phyloP scores from a whole-genome alignment of 2,329 filamentous ascomycete species.

The Mariannaea elegans region DNA sequence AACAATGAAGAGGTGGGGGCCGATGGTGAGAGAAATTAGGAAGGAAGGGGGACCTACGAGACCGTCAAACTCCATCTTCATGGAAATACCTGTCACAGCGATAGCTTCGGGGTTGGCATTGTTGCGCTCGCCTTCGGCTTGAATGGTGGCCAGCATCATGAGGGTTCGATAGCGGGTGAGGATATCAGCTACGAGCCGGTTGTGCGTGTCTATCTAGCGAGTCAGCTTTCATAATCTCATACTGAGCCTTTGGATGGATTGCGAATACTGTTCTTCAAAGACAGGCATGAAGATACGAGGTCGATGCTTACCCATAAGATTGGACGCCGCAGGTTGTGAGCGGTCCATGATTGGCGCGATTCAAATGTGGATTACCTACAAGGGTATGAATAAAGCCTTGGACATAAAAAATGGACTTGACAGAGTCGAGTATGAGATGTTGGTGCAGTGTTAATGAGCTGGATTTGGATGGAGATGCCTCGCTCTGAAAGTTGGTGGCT shows the following conservation, averaged over 20 bases:
- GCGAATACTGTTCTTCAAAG: too few relatives aligned
- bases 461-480: background rate
- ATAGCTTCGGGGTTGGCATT: constrained; percentile 53
- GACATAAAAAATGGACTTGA: too few relatives aligned
- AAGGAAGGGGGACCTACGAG: constrained; percentile 41
- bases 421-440: too few relatives aligned
- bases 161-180: constrained; percentile 55
- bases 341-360: constrained; percentile 50
- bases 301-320: constrained; percentile 50
- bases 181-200: constrained; percentile 55
- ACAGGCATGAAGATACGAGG: too few relatives aligned
- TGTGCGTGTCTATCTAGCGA: constrained; percentile 51
- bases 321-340: constrained; percentile 44
- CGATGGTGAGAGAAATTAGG: too few relatives aligned
- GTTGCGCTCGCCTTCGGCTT: constrained; percentile 50
- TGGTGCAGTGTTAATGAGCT: background rate
- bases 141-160: constrained; percentile 54
- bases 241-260: too few relatives aligned
- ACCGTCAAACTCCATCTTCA: constrained; percentile 57
- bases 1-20: too few relatives aligned
- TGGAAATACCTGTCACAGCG: constrained; percentile 53
- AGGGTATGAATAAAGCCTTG: too few relatives aligned
- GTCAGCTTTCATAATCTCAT: too few relatives aligned
- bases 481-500: constrained; percentile 3
- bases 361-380: too few relatives aligned